These are phyloP conservation scores for Sequoia sempervirens DNA, from an alignment of 75 land plant species.

Conservation along the genomic window DNA sequence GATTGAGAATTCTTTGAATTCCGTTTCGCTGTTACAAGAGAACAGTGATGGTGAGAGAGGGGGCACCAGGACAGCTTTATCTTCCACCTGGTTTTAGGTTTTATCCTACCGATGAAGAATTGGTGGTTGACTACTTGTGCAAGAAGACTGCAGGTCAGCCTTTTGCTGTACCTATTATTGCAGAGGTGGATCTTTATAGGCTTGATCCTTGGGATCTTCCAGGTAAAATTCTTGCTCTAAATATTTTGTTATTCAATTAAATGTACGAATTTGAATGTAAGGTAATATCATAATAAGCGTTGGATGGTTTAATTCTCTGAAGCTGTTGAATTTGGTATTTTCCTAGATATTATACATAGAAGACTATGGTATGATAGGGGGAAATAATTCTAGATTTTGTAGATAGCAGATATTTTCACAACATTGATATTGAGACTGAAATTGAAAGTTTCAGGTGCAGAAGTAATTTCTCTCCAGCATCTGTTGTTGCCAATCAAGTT, in stretches of 20 bases:
- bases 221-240: background rate
- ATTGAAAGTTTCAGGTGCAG: too few species aligned
- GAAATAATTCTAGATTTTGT: too few species aligned
- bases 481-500: too few species aligned
- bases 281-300: background rate
- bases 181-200: constrained; percentile 21
- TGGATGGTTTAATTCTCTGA: background rate
- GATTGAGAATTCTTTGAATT: background rate
- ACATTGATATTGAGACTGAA: too few species aligned
- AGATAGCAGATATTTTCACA: too few species aligned
- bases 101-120: constrained; percentile 23
- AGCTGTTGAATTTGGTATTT: background rate
- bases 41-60: background rate
- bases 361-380: background rate
- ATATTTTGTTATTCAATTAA: background rate
- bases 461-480: too few species aligned
- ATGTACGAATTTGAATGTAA: background rate
- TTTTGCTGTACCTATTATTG: background rate
- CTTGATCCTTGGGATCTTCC: constrained; percentile 20
- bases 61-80: background rate
- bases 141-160: constrained; percentile 10
- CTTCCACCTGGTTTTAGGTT: constrained; percentile 22
- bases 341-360: background rate
- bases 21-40: background rate
- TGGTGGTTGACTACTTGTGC: constrained; percentile 15